These are phyloP conservation scores for Xylariales sp. DNA, from an alignment of 2,329 filamentous ascomycete species.

Conservation along the genomic window DNA sequence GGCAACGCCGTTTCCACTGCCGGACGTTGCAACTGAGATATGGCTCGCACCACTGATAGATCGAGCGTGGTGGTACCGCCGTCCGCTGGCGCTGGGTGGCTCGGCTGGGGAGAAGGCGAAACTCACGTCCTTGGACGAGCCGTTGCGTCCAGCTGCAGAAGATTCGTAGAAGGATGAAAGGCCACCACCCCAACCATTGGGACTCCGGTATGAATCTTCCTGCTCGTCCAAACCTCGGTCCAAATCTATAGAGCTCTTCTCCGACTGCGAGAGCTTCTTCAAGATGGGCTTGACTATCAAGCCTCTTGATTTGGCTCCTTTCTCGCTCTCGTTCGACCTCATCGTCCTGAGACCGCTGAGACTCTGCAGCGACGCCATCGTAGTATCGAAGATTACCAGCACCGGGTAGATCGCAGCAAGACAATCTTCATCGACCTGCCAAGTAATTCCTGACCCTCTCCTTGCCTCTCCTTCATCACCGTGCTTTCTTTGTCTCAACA, in stretches of 20 bases:
- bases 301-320: slow-evolving; percentile 40
- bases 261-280: slow-evolving; percentile 54
- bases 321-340: slow-evolving; percentile 22
- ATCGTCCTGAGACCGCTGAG: slow-evolving; percentile 20
- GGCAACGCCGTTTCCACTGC: slow-evolving; percentile 35
- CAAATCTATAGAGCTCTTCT: slow-evolving; percentile 60
- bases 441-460: no score
- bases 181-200: slow-evolving; percentile 14
- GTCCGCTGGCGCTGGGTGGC: slow-evolving; percentile 17
- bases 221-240: slow-evolving; percentile 58
- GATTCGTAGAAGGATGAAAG: slow-evolving; percentile 12
- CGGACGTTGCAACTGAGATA: slow-evolving; percentile 50
- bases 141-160: slow-evolving; percentile 15
- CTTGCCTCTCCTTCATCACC: no score
- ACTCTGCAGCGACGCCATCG: slow-evolving; percentile 32
- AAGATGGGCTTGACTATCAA: slow-evolving; percentile 58
- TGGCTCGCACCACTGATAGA: slow-evolving; percentile 57
- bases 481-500: no score
- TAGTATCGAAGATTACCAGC: no score
- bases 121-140: slow-evolving; percentile 36
- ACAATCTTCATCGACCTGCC: no score
- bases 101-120: slow-evolving; percentile 38
- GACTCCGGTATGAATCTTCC: slow-evolving; percentile 29
- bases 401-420: no score
- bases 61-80: slow-evolving; percentile 50